Conservation (phyloP, 495 filamentous ascomycete genomes). For the Daldinia grandis region DNA sequence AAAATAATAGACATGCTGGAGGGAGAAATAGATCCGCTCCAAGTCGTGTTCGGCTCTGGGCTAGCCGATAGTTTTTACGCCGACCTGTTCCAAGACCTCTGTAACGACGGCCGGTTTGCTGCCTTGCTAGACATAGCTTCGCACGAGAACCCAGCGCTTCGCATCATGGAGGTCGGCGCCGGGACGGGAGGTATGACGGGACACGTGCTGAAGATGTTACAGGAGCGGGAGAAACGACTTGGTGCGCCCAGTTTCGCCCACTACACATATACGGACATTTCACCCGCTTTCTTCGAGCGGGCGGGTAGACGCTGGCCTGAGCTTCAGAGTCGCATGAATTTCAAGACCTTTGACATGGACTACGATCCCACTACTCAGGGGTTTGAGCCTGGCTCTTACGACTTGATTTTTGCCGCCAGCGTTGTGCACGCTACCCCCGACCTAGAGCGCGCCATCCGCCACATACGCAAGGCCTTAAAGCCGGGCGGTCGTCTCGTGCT, state of each 20-base stretch:
- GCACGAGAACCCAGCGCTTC: constrained; percentile 11
- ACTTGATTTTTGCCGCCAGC: constrained; percentile 53
- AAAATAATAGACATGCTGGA: constrained; percentile 4
- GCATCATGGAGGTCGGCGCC: constrained; percentile 55
- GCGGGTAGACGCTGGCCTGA: constrained; percentile 14
- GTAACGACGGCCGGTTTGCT: constrained; percentile 5
- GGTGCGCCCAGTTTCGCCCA: constrained; percentile 44
- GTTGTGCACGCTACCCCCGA: constrained; percentile 56
- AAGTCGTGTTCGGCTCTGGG: constrained; percentile 7
- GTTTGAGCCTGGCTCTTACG: constrained; percentile 52
- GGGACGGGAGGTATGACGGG: constrained; percentile 48
- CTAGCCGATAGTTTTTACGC: constrained; percentile 15
- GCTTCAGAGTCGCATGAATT: constrained; percentile 36
- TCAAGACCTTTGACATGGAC: constrained; percentile 54
- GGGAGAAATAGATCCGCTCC: constrained; percentile 11
- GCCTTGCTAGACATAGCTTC: constrained; percentile 2
- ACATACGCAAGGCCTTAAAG: constrained; percentile 53
- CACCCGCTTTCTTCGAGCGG: constrained; percentile 47
- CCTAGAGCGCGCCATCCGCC: constrained; percentile 48
- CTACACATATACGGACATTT: constrained; percentile 57
- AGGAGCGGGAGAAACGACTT: constrained; percentile 20
- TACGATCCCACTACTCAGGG: constrained; percentile 50
- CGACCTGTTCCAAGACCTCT: constrained; percentile 12
- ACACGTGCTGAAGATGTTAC: constrained; percentile 15
- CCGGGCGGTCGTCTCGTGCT: constrained; percentile 59